phyloP scores from a whole-genome alignment of 2,329 filamentous ascomycete genomes.

The Dryadomyces sulphureus region DNA sequence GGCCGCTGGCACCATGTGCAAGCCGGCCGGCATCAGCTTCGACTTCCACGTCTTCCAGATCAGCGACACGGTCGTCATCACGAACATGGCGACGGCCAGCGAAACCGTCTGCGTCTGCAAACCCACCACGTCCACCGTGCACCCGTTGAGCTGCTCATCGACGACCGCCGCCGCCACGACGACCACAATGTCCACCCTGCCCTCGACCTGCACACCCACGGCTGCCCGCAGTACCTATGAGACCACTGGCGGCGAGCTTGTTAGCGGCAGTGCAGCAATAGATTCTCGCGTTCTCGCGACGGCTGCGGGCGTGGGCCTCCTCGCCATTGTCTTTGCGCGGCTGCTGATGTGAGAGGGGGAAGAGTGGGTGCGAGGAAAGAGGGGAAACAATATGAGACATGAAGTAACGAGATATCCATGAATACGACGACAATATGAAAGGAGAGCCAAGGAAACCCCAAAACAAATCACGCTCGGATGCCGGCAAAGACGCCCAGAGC shows the following conservation, averaged over 20 bases:
- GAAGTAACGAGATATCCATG: background rate
- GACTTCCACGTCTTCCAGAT: slow-evolving; percentile 17
- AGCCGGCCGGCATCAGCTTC: slow-evolving; percentile 25
- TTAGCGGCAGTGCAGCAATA: background rate
- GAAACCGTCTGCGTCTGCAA: too few relatives aligned
- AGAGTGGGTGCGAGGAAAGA: background rate
- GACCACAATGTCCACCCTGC: background rate
- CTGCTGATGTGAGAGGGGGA: slow-evolving; percentile 3
- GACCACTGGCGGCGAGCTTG: background rate
- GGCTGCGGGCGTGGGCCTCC: background rate
- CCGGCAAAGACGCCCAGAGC: slow-evolving; percentile 19
- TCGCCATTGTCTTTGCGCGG: slow-evolving; percentile 6
- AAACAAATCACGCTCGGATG: background rate
- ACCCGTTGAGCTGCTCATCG: too few relatives aligned
- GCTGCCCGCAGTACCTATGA: background rate
- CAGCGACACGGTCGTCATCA: background rate
- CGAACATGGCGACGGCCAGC: background rate
- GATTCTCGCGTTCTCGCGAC: background rate
- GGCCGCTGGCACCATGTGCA: slow-evolving; percentile 30
- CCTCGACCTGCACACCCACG: background rate
- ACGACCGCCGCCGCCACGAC: background rate
- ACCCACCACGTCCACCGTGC: too few relatives aligned
- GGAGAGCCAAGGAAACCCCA: too few relatives aligned
- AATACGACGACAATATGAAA: background rate
- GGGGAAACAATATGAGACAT: background rate